Evolutionary conservation across 805 yeast genomes (phyloP).

Genomic region (Starmerella gropengiesseri): DNA sequence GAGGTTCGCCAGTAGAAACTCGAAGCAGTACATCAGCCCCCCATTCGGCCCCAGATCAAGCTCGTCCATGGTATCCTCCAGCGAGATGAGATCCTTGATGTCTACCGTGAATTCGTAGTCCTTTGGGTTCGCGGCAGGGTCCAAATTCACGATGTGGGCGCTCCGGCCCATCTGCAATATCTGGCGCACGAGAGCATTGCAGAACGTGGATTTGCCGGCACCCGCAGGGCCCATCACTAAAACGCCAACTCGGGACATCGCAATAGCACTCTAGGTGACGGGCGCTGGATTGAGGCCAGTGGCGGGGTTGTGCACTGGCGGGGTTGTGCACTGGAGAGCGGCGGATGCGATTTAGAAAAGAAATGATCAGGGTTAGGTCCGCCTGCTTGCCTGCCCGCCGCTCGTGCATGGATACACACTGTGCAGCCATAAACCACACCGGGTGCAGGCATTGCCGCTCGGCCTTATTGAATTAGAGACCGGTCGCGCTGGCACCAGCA

Average conservation of each 20-base stretch:
- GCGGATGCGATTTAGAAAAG: constrained; percentile 4
- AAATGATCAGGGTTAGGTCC: neutral
- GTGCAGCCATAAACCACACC: neutral
- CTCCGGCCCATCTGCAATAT: constrained; percentile 85
- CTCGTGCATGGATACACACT: neutral
- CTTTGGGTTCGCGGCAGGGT: constrained; percentile 93
- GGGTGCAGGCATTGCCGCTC: no score
- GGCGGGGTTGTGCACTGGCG: no score
- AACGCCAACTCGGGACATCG: constrained; percentile 90
- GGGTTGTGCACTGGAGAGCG: no score
- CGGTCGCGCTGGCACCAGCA: constrained; percentile 52
- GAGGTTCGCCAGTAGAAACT: constrained; percentile 68
- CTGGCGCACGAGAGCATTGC: constrained; percentile 74
- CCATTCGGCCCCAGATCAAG: constrained; percentile 91
- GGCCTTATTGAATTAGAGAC: neutral
- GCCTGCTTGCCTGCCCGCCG: no score
- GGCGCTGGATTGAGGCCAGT: no score
- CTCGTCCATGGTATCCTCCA: constrained; percentile 94
- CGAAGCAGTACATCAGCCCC: constrained; percentile 85
- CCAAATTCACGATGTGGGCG: constrained; percentile 88
- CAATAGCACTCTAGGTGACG: neutral
- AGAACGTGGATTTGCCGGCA: constrained; percentile 89
- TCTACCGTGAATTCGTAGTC: constrained; percentile 88
- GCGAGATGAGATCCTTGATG: constrained; percentile 77
- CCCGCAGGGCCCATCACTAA: constrained; percentile 96